Base-by-base conservation (phyloP, 1,284 basidiomycete species). In the Puccinia sorghi region DNA sequence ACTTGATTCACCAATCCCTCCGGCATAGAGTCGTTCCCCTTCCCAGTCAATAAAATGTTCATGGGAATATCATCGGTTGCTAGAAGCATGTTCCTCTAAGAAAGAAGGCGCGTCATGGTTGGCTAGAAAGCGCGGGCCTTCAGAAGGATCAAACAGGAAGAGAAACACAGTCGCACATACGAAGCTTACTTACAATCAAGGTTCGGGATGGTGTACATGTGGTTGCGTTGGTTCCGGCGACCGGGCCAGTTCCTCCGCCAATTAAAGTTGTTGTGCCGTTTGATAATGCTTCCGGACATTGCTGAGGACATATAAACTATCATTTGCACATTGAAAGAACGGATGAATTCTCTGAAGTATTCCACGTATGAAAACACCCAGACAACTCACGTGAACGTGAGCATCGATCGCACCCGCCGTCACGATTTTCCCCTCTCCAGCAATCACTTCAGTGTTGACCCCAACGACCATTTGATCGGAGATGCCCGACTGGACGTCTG, bases 401-500 rank as follows among this genome's bases (percentile, higher is more conserved):
- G 90, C 92, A 84, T 99, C 97, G 81, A 99, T 88, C 2, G 92
- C 92, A 32, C 97, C 97, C 0, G 97, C 93, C 0, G 97, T 99
- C 64, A 97, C 85, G 80, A 99, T 94, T 79, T 93, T 88, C 82
- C 94, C 92, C 84, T 99, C 96, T 61, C 93, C 96, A 0, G 96
- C 94, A 81, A 99, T 92, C 75, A 93, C 94, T 84, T 97, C 94
- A 0, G 94, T 97, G 20, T 89, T 90, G 5, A 92, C 92, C 52
- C 94, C 94, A 63, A 97, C 89, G 80, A 93, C 83, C 84, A 99
- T 90, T 22, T 87, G 85, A 0, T 88, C 88, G 78, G 92, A 88
- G 20, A 98, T 92, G 41, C 88, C 88, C 25, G 90, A 89, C 93
- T 97, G 97, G 63, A 92, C 88, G 83, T 97, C 94, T 1, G 94